Percentiles rank a stretch among this genome's conserved stretches.
These are phyloP conservation scores for Macrophomina tecta DNA, from an alignment of 2,329 filamentous ascomycete species.

Conservation along the genomic window DNA sequence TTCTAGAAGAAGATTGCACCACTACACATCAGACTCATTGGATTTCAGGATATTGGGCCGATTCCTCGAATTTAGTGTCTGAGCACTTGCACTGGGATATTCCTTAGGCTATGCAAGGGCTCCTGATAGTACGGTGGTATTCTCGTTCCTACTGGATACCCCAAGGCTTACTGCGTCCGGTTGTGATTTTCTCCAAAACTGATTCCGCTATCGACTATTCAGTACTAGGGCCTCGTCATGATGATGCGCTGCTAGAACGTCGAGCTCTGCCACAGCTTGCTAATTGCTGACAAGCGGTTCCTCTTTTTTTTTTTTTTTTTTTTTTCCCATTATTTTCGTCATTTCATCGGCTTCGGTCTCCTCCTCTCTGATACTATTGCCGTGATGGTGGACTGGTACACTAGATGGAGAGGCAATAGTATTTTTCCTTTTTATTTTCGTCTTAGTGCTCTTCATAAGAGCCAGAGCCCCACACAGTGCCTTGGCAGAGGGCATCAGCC, in stretches of 20 bases:
- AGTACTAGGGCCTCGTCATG: background rate
- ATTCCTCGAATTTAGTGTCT: too few species aligned
- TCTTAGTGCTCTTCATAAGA: background rate
- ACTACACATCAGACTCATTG: background rate
- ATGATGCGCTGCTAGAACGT: background rate
- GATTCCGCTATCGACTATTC: background rate
- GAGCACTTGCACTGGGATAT: background rate
- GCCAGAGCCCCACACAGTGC: too few species aligned
- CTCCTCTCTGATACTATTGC: background rate
- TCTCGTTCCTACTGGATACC: background rate
- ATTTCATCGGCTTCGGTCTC: background rate
- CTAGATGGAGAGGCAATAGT: background rate
- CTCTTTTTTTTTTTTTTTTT: background rate
- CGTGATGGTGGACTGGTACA: background rate
- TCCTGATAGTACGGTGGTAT: background rate
- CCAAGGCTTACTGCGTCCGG: background rate
- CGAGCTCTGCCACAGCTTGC: background rate
- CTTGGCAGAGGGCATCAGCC: too few species aligned
- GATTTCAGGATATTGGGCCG: background rate
- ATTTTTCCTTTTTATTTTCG: background rate
- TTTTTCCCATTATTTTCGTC: background rate
- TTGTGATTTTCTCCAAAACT: background rate
- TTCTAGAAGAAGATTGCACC: background rate
- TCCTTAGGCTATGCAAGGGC: background rate
- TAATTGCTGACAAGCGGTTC: background rate